Base-by-base conservation (phyloP, 2,329 filamentous ascomycete species). In the Fusarium lyarnte region DNA sequence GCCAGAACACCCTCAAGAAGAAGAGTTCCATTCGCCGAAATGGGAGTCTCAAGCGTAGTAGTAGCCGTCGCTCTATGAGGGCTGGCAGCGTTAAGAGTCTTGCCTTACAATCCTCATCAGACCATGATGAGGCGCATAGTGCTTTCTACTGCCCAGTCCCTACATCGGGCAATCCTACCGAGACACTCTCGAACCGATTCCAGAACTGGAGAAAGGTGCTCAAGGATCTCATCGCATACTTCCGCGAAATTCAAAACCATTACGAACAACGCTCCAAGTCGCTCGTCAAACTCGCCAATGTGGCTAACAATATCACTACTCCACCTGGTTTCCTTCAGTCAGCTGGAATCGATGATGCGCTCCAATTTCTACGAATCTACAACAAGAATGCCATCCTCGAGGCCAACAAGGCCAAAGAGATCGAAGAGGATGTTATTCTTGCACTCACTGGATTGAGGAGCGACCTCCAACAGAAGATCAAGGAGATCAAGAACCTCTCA, bases 131-230 rank as follows among this genome's bases (percentile, higher is more conserved):
- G 79, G 86, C 87, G 74, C 92, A 95, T 79, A 98, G 93, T 82
- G 94, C 92, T 46, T 98, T 98, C 80, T 92, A 91, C 80, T 94
- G 94, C 53, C 96, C 96, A 2, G 92, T 99, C 38, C 96, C 95
- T 6, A 98, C 94, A 9, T 89, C 89, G 23, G 94, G 94, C 8
- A 94, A 91, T 58, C 96, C 96, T 5, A 98, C 96, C 3, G 95
- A 98, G 65, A 87, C 93, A 55, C 87, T 99, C 35, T 93, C 94
- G 46, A 93, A 91, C 76, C 90, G 96, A 60, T 99, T 99, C 80
- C 93, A 98, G 86, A 89, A 94, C 94, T 99, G 96, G 96, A 90
- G 96, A 77, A 97, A 97, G 84, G 88, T 98, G 19, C 88, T 99
- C 58, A 98, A 98, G 81, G 95, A 98, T 74, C 87, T 98, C 47